phyloP scores from a whole-genome alignment of 225 moss, liverwort and hornwort species.

The Neckera pumila region DNA sequence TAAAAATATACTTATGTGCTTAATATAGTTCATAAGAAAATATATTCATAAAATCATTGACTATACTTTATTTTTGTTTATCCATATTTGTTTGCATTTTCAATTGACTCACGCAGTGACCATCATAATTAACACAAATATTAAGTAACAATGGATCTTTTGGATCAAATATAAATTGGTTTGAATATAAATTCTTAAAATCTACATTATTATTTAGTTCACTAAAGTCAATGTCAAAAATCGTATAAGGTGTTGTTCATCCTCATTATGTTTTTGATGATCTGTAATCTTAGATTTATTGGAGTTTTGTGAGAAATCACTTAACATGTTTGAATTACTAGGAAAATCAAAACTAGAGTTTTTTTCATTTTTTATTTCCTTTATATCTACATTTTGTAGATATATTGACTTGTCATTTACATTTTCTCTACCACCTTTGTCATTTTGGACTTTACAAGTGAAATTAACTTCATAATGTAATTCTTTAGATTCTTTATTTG shows the following conservation, averaged over 20 bases:
- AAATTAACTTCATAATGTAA: background rate
- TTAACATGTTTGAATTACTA: background rate
- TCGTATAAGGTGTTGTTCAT: background rate
- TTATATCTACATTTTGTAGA: background rate
- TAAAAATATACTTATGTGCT: no score
- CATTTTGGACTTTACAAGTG: background rate
- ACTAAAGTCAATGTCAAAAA: no score
- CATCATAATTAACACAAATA: background rate
- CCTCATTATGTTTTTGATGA: background rate
- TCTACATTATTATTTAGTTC: background rate
- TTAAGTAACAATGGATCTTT: background rate
- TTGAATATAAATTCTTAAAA: background rate
- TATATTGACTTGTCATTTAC: background rate
- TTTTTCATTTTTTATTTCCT: background rate
- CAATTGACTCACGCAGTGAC: background rate
- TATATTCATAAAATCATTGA: no score
- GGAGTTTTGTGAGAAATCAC: background rate
- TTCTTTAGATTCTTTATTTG: background rate
- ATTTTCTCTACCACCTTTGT: background rate
- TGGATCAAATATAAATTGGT: background rate
- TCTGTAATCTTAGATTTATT: background rate
- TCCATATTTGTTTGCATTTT: background rate
- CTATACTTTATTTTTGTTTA: background rate
- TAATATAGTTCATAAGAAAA: no score
- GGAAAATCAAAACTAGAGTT: background rate